Conservation (phyloP, 2,329 filamentous ascomycete species). For the Ophiostoma pallidulum region DNA sequence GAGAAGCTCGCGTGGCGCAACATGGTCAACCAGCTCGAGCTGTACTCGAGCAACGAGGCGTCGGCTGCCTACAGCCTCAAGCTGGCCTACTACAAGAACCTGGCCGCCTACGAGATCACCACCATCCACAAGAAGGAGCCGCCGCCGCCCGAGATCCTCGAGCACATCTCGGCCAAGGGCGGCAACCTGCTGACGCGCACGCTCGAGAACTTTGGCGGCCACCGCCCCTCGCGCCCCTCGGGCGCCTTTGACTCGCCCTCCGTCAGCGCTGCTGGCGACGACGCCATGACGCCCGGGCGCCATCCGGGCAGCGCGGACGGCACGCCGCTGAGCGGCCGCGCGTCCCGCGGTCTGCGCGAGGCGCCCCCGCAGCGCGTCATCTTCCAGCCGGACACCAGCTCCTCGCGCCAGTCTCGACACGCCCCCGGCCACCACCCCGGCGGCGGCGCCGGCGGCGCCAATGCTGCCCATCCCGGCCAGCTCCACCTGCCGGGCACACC, state of each 20-base stretch:
- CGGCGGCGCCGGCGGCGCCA: slow-evolving; percentile 19
- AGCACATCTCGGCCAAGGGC: slow-evolving; percentile 78
- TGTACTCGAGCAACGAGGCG: slow-evolving; percentile 64
- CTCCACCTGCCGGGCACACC: slow-evolving; percentile 10
- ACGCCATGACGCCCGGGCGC: slow-evolving; percentile 48
- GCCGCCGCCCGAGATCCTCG: slow-evolving; percentile 78
- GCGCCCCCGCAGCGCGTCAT: slow-evolving; percentile 78
- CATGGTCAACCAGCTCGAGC: slow-evolving; percentile 65
- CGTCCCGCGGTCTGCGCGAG: slow-evolving; percentile 61
- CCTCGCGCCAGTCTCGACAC: slow-evolving; percentile 55
- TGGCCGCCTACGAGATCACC: slow-evolving; percentile 78
- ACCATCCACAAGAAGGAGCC: slow-evolving; percentile 70
- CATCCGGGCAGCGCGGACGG: slow-evolving; percentile 30
- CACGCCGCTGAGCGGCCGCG: slow-evolving; percentile 43
- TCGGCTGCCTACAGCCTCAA: slow-evolving; percentile 83
- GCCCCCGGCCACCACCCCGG: slow-evolving; percentile 38
- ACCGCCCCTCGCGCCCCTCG: slow-evolving; percentile 33
- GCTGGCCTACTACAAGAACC: slow-evolving; percentile 80
- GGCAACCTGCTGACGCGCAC: slow-evolving; percentile 71
- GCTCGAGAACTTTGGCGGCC: slow-evolving; percentile 56
- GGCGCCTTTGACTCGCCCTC: slow-evolving; percentile 6
- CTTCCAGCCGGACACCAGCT: slow-evolving; percentile 70
- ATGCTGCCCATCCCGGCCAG: slow-evolving; percentile 21
- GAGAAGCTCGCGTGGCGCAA: slow-evolving; percentile 81
- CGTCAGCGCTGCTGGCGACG: slow-evolving; percentile 37